These are phyloP conservation scores for Tetracentron sinense DNA, from an alignment of 164 flowering plant genomes.

Conservation along the genomic window DNA sequence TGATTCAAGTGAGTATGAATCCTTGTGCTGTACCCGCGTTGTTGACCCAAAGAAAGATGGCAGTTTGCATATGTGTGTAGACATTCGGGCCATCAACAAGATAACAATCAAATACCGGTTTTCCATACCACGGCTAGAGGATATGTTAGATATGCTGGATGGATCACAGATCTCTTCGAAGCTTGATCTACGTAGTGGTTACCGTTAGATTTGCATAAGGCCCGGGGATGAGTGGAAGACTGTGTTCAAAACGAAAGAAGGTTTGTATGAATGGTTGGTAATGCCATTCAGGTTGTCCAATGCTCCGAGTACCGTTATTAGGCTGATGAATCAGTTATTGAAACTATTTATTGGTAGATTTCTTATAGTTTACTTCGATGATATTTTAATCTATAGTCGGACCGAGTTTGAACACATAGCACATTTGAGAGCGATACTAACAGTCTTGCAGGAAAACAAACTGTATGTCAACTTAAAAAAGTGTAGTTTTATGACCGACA, in stretches of 20 bases:
- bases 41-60: not conserved
- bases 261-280: not conserved
- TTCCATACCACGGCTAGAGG: not conserved
- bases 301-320: not conserved
- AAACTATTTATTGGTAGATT: constrained; percentile 3
- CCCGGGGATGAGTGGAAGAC: not conserved
- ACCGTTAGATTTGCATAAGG: not conserved
- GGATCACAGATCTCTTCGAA: not conserved
- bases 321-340: not conserved
- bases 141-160: not conserved
- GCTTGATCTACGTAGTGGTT: not conserved
- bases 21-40: not conserved
- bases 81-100: not conserved
- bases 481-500: not conserved
- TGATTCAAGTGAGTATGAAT: not conserved
- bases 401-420: not conserved
- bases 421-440: not conserved
- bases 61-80: not conserved
- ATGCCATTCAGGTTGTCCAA: not conserved
- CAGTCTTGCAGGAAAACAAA: not conserved
- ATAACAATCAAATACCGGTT: not conserved
- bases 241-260: not conserved
- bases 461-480: not conserved
- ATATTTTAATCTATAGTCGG: not conserved
- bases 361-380: not conserved